Conservation (phyloP, 2,329 filamentous ascomycete species). For the Sordariomycetes sp. region DNA sequence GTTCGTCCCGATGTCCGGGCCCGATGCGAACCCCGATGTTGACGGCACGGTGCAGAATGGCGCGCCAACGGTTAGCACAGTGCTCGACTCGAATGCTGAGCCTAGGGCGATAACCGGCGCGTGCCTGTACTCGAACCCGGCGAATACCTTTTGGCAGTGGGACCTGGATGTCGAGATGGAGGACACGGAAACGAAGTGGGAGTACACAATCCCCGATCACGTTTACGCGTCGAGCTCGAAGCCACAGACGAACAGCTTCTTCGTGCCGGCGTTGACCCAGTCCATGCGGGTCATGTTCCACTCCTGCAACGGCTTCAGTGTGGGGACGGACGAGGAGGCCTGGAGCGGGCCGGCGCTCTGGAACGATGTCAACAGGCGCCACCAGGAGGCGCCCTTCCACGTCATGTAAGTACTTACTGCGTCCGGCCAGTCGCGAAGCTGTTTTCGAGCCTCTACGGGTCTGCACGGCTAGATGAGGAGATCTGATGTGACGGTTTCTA, state of each 20-base stretch:
- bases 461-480: not conserved
- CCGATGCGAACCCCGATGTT: constrained; percentile 8
- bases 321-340: constrained; percentile 70
- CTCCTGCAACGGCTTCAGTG: constrained; percentile 92
- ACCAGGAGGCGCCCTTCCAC: constrained; percentile 74
- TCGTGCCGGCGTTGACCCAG: constrained; percentile 68
- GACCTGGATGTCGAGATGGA: constrained; percentile 67
- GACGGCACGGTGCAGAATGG: constrained; percentile 3
- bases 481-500: constrained; percentile 1
- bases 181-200: constrained; percentile 57
- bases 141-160: constrained; percentile 89
- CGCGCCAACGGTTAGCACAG: constrained; percentile 1
- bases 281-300: constrained; percentile 99
- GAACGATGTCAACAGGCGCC: constrained; percentile 81
- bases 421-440: not conserved
- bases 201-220: constrained; percentile 60
- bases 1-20: constrained; percentile 1
- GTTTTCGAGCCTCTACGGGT: not conserved
- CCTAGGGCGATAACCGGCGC: constrained; percentile 28
- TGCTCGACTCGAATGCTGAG: not conserved
- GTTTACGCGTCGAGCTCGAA: constrained; percentile 44
- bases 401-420: constrained; percentile 47
- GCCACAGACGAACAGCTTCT: constrained; percentile 57
- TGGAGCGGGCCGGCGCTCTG: constrained; percentile 89
- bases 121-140: constrained; percentile 50